A percentile compares a stretch with the other conserved stretches of the same genome.
phyloP scores from a whole-genome alignment of 1,284 basidiomycete species.

The Leccinum fallax region DNA sequence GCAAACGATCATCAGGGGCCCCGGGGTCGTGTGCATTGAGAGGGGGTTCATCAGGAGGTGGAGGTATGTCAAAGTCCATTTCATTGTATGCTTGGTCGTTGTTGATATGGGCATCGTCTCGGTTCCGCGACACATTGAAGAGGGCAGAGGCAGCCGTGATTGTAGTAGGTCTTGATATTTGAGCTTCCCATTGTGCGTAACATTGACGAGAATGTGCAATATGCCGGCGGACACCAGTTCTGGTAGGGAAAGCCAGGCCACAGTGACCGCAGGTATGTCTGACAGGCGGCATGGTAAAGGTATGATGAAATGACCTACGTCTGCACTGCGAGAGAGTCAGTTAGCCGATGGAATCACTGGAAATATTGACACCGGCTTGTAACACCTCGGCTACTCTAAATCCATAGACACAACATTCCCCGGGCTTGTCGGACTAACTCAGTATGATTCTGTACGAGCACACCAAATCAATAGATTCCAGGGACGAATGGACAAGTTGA shows the following conservation, averaged over 20 bases:
- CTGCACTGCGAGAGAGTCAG: too few relatives aligned
- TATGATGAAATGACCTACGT: too few relatives aligned
- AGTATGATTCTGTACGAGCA: too few relatives aligned
- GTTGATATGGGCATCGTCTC: background rate
- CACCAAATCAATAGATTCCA: too few relatives aligned
- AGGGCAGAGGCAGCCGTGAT: background rate
- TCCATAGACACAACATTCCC: too few relatives aligned
- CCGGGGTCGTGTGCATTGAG: background rate
- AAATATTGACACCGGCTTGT: too few relatives aligned
- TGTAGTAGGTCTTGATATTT: background rate
- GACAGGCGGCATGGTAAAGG: background rate
- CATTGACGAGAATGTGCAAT: background rate
- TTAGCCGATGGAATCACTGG: too few relatives aligned
- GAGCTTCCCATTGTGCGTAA: background rate
- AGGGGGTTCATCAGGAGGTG: background rate
- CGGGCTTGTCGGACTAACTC: too few relatives aligned
- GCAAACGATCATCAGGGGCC: background rate
- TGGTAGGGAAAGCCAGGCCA: background rate
- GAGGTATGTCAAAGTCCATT: background rate
- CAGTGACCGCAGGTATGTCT: slow-evolving; percentile 1
- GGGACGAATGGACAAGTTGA: too few relatives aligned
- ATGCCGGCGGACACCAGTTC: slow-evolving; percentile 1
- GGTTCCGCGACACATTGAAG: background rate
- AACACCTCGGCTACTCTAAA: too few relatives aligned
- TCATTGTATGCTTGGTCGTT: background rate